phyloP scores from a whole-genome alignment of 176 grass and related monocot genomes.

The Oryza coarctata region DNA sequence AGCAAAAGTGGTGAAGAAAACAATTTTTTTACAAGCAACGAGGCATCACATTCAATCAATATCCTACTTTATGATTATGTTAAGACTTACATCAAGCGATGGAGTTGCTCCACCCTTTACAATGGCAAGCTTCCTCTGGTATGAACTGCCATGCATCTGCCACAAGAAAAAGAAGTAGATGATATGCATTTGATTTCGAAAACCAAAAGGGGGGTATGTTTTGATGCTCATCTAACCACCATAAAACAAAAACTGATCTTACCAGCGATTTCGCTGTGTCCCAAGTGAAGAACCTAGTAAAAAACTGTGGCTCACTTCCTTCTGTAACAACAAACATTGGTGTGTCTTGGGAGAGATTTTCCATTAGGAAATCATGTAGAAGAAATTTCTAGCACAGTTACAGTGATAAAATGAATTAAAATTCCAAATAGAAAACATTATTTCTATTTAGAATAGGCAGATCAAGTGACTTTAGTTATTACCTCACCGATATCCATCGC shows the following conservation, averaged over 20 bases:
- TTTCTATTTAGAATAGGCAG: neutral
- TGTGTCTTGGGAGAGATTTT: slow-evolving; percentile 80
- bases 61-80: neutral
- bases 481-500: slow-evolving; percentile 87
- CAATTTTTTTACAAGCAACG: neutral
- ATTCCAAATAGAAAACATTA: neutral
- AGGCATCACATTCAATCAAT: neutral
- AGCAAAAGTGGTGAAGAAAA: neutral
- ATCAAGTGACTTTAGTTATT: slow-evolving; percentile 17
- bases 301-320: slow-evolving; percentile 84
- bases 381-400: slow-evolving; percentile 78
- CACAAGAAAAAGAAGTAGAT: slow-evolving; percentile 33
- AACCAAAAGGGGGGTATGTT: neutral
- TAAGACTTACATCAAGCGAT: slow-evolving; percentile 57
- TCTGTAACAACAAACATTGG: slow-evolving; percentile 70
- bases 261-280: slow-evolving; percentile 77
- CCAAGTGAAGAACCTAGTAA: slow-evolving; percentile 95
- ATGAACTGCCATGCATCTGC: slow-evolving; percentile 99
- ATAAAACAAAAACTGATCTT: slow-evolving; percentile 26
- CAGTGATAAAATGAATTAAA: slow-evolving; percentile 14
- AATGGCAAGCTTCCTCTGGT: slow-evolving; percentile 79
- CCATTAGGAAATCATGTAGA: slow-evolving; percentile 72
- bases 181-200: slow-evolving; percentile 10
- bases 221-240: neutral
- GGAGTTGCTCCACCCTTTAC: slow-evolving; percentile 67